phyloP scores from a whole-genome alignment of 768 basidiomycete genomes.

The Amanita polypyramis region DNA sequence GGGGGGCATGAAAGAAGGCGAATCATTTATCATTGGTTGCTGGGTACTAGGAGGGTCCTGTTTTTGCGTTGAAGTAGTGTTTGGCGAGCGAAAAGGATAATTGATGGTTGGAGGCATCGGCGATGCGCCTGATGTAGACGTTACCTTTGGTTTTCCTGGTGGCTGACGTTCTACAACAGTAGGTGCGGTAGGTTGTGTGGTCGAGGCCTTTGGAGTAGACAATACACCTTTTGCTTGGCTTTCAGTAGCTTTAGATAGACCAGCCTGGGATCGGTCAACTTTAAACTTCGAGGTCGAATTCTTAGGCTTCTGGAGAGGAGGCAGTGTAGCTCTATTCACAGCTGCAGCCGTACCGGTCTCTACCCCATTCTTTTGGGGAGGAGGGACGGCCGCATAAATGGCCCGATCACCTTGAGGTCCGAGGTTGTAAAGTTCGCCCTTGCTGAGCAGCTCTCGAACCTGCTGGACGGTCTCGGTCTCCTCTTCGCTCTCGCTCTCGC shows the following conservation, averaged over 20 bases:
- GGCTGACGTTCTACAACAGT: constrained; percentile 11
- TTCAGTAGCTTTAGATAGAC: constrained; percentile 11
- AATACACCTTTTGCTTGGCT: constrained; percentile 1
- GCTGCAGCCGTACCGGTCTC: neutral
- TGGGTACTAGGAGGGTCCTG: neutral
- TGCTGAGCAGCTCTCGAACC: constrained; percentile 37
- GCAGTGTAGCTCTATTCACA: constrained; percentile 8
- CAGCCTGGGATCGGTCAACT: constrained; percentile 24
- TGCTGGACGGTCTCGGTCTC: constrained; percentile 41
- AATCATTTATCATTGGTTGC: constrained; percentile 9
- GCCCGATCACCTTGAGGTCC: constrained; percentile 32
- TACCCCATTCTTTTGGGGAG: constrained; percentile 2
- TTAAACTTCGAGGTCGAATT: constrained; percentile 43
- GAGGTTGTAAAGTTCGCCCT: constrained; percentile 41
- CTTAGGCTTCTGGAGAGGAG: constrained; percentile 26
- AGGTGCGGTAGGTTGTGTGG: constrained; percentile 5
- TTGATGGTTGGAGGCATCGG: constrained; percentile 1
- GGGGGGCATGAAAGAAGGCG: constrained; percentile 12
- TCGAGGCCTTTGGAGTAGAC: neutral
- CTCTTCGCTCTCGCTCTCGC: constrained; percentile 47
- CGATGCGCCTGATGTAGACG: neutral
- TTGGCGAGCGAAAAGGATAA: constrained; percentile 19
- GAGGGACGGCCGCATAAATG: constrained; percentile 18
- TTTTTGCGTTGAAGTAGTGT: neutral
- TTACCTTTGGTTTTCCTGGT: neutral